Conservation (phyloP, 768 basidiomycete genomes). For the Lentinula sp. region DNA sequence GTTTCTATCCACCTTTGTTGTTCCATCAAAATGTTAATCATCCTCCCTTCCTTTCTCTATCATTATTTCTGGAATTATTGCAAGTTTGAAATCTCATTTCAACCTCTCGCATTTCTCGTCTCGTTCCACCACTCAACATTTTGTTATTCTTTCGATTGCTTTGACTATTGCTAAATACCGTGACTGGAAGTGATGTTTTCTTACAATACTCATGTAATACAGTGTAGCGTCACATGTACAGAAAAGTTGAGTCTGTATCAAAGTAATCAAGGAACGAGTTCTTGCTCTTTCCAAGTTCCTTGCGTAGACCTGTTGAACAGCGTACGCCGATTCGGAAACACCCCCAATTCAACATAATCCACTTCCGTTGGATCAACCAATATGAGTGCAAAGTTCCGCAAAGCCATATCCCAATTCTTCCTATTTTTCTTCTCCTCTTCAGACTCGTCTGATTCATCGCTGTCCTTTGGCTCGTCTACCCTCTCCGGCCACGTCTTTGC, state of each 20-base stretch:
- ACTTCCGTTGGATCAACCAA: conserved; percentile 66
- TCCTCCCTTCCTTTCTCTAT: no score
- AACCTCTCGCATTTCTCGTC: no score
- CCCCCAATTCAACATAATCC: conserved; percentile 61
- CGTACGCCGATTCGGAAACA: conserved; percentile 53
- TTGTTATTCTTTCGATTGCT: no score
- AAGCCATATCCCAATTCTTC: conserved; percentile 44
- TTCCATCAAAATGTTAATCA: background rate
- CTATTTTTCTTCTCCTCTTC: conserved; percentile 33
- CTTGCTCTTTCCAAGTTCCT: conserved; percentile 51
- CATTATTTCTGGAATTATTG: no score
- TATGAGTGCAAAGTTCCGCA: conserved; percentile 65
- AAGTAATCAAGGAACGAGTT: conserved; percentile 52
- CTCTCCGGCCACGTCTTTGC: conserved; percentile 55
- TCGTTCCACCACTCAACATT: no score
- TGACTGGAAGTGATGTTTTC: no score
- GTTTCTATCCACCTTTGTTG: background rate
- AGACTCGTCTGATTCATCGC: conserved; percentile 29
- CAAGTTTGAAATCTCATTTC: no score
- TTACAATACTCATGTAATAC: no score
- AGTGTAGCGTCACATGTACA: no score
- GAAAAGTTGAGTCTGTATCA: no score
- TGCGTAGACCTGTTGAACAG: conserved; percentile 38
- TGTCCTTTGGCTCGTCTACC: conserved; percentile 40
- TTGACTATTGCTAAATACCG: no score